Evolutionary conservation across 2,329 filamentous ascomycete species (phyloP).

Genomic region (Biscogniauxia sp.): DNA sequence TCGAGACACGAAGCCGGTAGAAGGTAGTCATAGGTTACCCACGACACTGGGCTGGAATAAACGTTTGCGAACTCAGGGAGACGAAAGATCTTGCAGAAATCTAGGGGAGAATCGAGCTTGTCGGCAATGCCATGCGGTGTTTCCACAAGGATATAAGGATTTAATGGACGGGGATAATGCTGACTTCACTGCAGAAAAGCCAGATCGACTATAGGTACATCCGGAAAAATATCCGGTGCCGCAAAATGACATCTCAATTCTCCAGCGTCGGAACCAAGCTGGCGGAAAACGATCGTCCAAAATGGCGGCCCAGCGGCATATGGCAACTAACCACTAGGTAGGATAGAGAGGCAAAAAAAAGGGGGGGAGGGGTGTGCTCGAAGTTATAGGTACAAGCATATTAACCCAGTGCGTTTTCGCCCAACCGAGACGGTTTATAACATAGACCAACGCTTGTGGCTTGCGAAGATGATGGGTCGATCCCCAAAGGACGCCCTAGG

Average conservation of each 20-base stretch:
- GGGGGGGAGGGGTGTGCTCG: neutral
- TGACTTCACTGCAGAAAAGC: neutral
- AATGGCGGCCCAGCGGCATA: neutral
- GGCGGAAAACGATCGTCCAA: neutral
- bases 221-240: neutral
- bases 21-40: neutral
- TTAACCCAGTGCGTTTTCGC: neutral
- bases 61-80: neutral
- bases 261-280: neutral
- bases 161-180: neutral
- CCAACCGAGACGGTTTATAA: neutral
- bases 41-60: too few relatives aligned
- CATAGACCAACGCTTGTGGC: neutral
- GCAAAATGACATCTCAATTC: neutral
- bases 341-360: neutral
- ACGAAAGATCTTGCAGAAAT: neutral
- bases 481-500: neutral
- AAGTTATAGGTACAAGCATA: neutral
- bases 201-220: neutral
- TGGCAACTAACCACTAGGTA: neutral
- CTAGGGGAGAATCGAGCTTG: neutral
- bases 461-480: neutral
- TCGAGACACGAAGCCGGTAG: neutral
- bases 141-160: neutral
- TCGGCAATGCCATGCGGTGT: neutral